phyloP scores from a whole-genome alignment of 2,329 filamentous ascomycete genomes.

The Akanthomyces muscarius region DNA sequence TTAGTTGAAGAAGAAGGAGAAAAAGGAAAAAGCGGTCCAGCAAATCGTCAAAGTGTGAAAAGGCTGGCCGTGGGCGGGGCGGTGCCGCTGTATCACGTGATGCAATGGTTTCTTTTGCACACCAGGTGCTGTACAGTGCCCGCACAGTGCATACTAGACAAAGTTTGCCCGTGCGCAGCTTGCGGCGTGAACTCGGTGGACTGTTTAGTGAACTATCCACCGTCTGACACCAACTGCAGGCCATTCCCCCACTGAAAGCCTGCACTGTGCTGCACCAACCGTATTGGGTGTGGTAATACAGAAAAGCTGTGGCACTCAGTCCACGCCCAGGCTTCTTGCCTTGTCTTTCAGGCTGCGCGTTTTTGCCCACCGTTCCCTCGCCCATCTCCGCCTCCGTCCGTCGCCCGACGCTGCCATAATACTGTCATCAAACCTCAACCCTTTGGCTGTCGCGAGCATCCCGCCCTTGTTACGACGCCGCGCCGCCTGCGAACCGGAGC shows the following conservation, averaged over 20 bases:
- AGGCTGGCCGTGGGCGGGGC: constrained; percentile 1
- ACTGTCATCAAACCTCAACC: constrained; percentile 15
- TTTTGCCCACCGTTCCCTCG: constrained; percentile 5
- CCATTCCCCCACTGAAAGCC: not conserved
- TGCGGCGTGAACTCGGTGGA: not conserved
- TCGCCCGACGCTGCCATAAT: constrained; percentile 15
- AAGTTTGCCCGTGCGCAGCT: not conserved
- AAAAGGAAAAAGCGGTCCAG: constrained; percentile 23
- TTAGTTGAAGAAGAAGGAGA: constrained; percentile 28
- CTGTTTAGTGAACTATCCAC: not conserved
- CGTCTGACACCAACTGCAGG: not conserved
- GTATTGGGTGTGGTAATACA: constrained; percentile 10
- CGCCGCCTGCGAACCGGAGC: not conserved
- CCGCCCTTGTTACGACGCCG: constrained; percentile 12
- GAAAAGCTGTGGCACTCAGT: constrained; percentile 4
- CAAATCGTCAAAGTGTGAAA: constrained; percentile 22
- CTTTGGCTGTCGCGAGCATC: constrained; percentile 13
- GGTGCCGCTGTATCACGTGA: constrained; percentile 9
- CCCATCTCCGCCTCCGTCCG: constrained; percentile 14
- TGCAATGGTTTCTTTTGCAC: not conserved
- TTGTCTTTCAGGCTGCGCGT: constrained; percentile 20
- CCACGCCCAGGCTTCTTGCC: constrained; percentile 10
- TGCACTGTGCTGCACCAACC: constrained; percentile 4
- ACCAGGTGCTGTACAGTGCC: constrained; percentile 1
- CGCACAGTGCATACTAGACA: not conserved